Percentiles rank a stretch among this genome's conserved stretches.
Evolutionary conservation across 352 stramenopile species (phyloP).

Genomic region (Elongisporangium anandrum): DNA sequence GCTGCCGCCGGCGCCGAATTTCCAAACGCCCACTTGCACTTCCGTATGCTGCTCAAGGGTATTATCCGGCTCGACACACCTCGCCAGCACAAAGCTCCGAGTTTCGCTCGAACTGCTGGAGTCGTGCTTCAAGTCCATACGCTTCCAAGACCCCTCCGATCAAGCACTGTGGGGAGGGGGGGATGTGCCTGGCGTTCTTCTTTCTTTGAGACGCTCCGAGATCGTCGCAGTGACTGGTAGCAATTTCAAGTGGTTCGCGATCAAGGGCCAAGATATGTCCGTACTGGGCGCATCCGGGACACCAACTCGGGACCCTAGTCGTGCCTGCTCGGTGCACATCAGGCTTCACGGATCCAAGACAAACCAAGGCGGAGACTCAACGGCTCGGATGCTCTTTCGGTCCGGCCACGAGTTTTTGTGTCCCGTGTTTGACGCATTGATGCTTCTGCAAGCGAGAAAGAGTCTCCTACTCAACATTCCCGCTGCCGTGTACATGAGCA

Average conservation of each 20-base stretch:
- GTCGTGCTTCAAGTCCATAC: conserved; percentile 1
- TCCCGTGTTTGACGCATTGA: conserved; percentile 3
- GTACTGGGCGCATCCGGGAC: conserved; percentile 1
- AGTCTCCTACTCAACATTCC: background rate
- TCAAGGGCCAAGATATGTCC: conserved; percentile 1
- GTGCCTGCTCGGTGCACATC: background rate
- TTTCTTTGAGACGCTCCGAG: conserved; percentile 5
- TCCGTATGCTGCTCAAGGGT: too few relatives aligned
- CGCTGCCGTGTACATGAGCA: conserved; percentile 1
- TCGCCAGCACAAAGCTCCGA: conserved; percentile 1
- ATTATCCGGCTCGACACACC: too few relatives aligned
- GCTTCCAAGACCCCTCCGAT: background rate
- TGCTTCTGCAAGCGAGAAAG: conserved; percentile 1
- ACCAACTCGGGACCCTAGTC: background rate
- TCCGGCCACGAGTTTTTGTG: conserved; percentile 8
- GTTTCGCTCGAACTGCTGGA: conserved; percentile 7
- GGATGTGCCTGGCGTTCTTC: conserved; percentile 9
- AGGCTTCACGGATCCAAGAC: conserved; percentile 1
- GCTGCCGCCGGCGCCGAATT: too few relatives aligned
- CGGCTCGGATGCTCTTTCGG: conserved; percentile 4
- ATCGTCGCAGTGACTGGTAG: conserved; percentile 3
- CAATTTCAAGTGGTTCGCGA: conserved; percentile 13
- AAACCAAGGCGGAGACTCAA: conserved; percentile 4
- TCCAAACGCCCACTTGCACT: too few relatives aligned
- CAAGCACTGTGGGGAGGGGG: background rate